Percentiles rank a stretch among this genome's conserved stretches.
Evolutionary conservation across 352 stramenopile genomes (phyloP).

Genomic region (Thalassiosira hispida): DNA sequence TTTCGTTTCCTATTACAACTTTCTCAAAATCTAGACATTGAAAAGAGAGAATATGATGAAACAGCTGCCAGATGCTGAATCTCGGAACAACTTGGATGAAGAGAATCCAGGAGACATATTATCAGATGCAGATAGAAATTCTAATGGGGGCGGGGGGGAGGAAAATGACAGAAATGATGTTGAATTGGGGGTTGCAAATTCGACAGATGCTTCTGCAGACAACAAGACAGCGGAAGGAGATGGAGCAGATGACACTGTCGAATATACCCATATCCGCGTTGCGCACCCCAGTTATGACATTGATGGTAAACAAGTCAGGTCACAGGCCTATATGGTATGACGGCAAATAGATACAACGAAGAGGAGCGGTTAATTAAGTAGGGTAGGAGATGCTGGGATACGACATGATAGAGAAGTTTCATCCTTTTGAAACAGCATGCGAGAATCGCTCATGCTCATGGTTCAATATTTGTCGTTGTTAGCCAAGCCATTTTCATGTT

Average conservation of each 20-base stretch:
- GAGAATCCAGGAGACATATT: background rate
- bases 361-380: too few species aligned
- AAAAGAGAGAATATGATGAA: conserved; percentile 17
- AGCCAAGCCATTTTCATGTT: too few species aligned
- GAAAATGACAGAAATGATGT: background rate
- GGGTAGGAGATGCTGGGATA: too few species aligned
- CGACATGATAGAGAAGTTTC: too few species aligned
- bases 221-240: background rate
- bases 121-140: background rate
- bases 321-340: background rate
- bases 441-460: too few species aligned
- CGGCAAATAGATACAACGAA: background rate
- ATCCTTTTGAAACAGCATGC: too few species aligned
- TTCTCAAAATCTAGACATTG: conserved; percentile 3
- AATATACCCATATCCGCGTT: conserved; percentile 19
- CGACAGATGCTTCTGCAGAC: background rate
- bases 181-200: background rate
- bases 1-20: background rate
- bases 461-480: too few species aligned
- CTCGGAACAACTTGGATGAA: background rate
- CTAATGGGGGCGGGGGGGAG: background rate
- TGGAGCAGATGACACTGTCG: background rate
- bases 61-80: background rate
- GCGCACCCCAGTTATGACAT: conserved; percentile 1
- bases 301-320: conserved; percentile 1